Conservation (phyloP, 306 rosid genomes). For the Psophocarpus tetragonolobus region DNA sequence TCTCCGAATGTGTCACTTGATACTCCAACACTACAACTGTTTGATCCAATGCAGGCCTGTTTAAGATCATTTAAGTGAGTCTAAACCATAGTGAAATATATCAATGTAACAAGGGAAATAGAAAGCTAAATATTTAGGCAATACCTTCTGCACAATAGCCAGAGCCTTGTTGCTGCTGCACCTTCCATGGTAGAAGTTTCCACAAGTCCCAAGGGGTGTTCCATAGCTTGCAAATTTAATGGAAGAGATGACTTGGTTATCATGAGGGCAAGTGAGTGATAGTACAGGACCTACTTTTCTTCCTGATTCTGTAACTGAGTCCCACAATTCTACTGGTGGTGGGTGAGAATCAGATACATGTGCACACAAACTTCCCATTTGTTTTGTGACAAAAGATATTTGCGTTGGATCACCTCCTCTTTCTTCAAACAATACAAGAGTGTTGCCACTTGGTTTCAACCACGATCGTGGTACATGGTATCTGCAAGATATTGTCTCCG, state of each 20-base stretch:
- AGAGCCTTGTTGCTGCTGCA: slow-evolving; percentile 72
- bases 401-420: slow-evolving; percentile 81
- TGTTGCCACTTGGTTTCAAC: slow-evolving; percentile 67
- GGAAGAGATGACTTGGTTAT: slow-evolving; percentile 73
- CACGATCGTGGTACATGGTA: slow-evolving; percentile 87
- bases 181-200: slow-evolving; percentile 68
- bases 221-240: slow-evolving; percentile 93
- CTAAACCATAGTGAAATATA: slow-evolving; percentile 11
- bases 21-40: slow-evolving; percentile 67
- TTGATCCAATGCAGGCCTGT: slow-evolving; percentile 92
- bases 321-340: slow-evolving; percentile 76
- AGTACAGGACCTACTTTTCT: slow-evolving; percentile 52
- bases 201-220: slow-evolving; percentile 80
- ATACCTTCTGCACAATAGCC: slow-evolving; percentile 75
- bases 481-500: slow-evolving; percentile 40
- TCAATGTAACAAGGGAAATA: background rate
- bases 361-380: slow-evolving; percentile 72
- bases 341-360: slow-evolving; percentile 87
- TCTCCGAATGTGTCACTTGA: slow-evolving; percentile 67
- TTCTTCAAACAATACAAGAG: slow-evolving; percentile 84
- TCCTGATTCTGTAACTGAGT: slow-evolving; percentile 42
- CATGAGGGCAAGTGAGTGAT: slow-evolving; percentile 72
- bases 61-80: slow-evolving; percentile 31
- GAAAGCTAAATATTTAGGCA: slow-evolving; percentile 6
- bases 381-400: slow-evolving; percentile 64